A percentile compares a stretch with the other conserved stretches of the same genome.
These are phyloP conservation scores for Aspergillus nanangensis DNA, from an alignment of 495 filamentous ascomycete species.

Conservation along the genomic window DNA sequence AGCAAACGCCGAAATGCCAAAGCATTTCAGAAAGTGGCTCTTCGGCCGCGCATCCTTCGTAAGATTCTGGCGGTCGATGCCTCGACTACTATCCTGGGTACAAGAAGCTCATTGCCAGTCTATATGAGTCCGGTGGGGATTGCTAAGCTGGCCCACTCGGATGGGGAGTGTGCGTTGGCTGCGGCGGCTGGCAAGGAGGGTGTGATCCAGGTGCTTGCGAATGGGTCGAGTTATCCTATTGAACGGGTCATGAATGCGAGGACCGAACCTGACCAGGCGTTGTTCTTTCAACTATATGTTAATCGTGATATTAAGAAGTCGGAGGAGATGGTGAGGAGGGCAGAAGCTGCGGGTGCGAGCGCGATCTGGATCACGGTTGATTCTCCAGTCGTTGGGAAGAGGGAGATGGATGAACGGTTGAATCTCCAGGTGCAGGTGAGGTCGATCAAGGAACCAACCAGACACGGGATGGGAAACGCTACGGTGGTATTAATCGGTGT, in stretches of 20 bases:
- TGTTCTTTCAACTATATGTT: constrained; percentile 87
- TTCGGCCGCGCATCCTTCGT: constrained; percentile 70
- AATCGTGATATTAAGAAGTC: constrained; percentile 79
- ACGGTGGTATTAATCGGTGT: too few relatives aligned
- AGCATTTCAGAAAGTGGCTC: constrained; percentile 76
- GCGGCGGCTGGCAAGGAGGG: constrained; percentile 63
- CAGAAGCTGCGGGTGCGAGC: constrained; percentile 71
- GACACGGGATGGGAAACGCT: too few relatives aligned
- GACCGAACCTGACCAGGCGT: constrained; percentile 53
- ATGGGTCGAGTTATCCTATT: constrained; percentile 45
- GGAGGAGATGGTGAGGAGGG: constrained; percentile 69
- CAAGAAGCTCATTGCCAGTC: constrained; percentile 63
- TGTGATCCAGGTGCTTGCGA: constrained; percentile 27
- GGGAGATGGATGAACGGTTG: constrained; percentile 55
- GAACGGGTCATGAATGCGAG: constrained; percentile 67
- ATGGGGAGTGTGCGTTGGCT: constrained; percentile 74
- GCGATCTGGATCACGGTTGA: constrained; percentile 69
- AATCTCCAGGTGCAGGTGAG: constrained; percentile 46
- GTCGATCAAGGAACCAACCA: not conserved
- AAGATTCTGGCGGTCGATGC: constrained; percentile 69
- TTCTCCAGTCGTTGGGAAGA: constrained; percentile 57
- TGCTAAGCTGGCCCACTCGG: constrained; percentile 74
- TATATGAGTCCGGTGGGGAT: constrained; percentile 77
- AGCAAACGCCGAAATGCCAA: constrained; percentile 76
- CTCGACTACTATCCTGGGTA: constrained; percentile 70